phyloP scores from a whole-genome alignment of 495 filamentous ascomycete genomes.

The Melanomma pulvis-pyrius region DNA sequence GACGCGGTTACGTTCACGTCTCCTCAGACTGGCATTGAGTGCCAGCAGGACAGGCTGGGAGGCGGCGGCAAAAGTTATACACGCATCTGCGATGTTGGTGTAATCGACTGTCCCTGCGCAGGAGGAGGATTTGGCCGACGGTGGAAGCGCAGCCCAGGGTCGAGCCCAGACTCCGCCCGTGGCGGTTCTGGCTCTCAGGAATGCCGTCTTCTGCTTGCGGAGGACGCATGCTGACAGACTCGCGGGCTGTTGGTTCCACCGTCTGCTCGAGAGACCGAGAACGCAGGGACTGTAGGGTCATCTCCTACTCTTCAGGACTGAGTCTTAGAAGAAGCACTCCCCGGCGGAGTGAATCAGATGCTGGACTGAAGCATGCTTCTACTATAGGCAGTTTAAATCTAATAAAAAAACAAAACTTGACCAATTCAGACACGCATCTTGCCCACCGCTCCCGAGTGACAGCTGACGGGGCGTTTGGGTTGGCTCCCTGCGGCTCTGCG shows the following conservation, averaged over 20 bases:
- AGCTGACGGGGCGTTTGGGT: too few relatives aligned
- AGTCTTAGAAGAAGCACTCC: constrained; percentile 49
- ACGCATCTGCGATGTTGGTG: constrained; percentile 53
- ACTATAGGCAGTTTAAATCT: constrained; percentile 39
- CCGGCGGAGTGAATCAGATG: constrained; percentile 51
- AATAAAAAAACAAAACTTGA: constrained; percentile 38
- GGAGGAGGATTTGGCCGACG: constrained; percentile 20
- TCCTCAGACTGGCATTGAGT: constrained; percentile 51
- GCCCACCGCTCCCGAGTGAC: background rate
- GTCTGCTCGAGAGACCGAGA: constrained; percentile 28
- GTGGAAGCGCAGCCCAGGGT: constrained; percentile 12
- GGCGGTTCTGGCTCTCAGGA: constrained; percentile 46
- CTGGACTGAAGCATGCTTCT: constrained; percentile 50
- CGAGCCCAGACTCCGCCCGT: constrained; percentile 46
- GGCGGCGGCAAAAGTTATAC: constrained; percentile 42
- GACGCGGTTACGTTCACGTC: constrained; percentile 36
- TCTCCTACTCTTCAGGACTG: constrained; percentile 56
- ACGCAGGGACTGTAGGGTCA: constrained; percentile 50
- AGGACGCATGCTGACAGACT: constrained; percentile 23
- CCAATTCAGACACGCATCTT: background rate
- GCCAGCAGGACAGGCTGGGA: constrained; percentile 52
- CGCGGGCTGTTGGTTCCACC: background rate
- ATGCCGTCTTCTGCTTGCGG: constrained; percentile 46
- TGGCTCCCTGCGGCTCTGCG: constrained; percentile 19
- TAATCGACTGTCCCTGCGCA: constrained; percentile 44